These are phyloP conservation scores for Trichophaea hybrida DNA, from an alignment of 2,329 filamentous ascomycete species.

Conservation along the genomic window DNA sequence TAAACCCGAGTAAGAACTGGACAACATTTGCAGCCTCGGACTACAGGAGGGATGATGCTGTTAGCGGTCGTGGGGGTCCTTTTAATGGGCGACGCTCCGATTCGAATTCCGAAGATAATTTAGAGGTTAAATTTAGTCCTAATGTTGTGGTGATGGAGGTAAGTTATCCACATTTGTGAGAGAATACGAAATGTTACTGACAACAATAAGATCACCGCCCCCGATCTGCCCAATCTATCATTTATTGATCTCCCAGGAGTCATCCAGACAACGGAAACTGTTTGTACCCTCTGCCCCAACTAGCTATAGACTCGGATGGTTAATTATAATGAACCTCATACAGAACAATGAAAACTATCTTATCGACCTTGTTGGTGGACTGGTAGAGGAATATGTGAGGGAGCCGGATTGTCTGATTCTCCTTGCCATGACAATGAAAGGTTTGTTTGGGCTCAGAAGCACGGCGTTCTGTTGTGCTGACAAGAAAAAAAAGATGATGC, in stretches of 20 bases:
- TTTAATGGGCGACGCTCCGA: neutral
- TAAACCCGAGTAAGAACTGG: slow-evolving; percentile 25
- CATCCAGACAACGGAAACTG: slow-evolving; percentile 26
- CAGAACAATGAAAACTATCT: slow-evolving; percentile 26
- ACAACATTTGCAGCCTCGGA: slow-evolving; percentile 14
- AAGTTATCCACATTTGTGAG: neutral
- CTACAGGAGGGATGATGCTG: neutral
- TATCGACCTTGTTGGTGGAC: slow-evolving; percentile 24
- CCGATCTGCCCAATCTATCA: slow-evolving; percentile 25
- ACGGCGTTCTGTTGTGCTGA: slow-evolving; percentile 1
- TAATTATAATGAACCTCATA: neutral
- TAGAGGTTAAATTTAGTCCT: slow-evolving; percentile 26
- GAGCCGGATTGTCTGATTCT: slow-evolving; percentile 26
- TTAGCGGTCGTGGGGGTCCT: neutral
- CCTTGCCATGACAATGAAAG: slow-evolving; percentile 27
- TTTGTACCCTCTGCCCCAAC: neutral
- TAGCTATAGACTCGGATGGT: neutral
- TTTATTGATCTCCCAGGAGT: slow-evolving; percentile 27
- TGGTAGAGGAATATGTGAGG: slow-evolving; percentile 25
- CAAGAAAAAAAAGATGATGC: slow-evolving; percentile 20
- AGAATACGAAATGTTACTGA: neutral
- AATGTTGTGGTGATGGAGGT: slow-evolving; percentile 27
- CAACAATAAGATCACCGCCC: slow-evolving; percentile 20
- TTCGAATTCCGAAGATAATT: slow-evolving; percentile 21
- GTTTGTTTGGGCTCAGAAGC: slow-evolving; percentile 7